Conservation (phyloP, 2,329 filamentous ascomycete genomes). For the Zasmidium angulare region DNA sequence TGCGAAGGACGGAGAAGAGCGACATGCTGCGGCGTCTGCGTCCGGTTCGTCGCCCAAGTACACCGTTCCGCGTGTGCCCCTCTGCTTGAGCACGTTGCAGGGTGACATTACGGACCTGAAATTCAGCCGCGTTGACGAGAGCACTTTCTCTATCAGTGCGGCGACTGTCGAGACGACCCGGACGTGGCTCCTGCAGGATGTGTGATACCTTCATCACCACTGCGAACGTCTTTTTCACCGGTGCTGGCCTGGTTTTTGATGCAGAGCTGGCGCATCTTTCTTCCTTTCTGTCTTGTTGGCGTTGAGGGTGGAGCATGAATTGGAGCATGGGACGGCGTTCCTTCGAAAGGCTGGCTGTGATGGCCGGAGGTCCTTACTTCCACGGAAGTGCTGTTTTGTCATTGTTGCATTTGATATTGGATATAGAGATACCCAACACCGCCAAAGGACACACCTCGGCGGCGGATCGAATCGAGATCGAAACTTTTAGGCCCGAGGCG, state of each 20-base stretch:
- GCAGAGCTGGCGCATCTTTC: neutral
- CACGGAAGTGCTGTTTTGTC: too few species aligned
- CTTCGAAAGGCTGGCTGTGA: neutral
- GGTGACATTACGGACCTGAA: constrained; percentile 28
- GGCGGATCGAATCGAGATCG: too few species aligned
- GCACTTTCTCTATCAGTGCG: constrained; percentile 21
- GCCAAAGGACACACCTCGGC: too few species aligned
- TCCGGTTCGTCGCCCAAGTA: constrained; percentile 9
- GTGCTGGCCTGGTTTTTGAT: neutral
- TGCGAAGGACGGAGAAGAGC: neutral
- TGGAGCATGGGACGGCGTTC: neutral
- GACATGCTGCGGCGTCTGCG: neutral
- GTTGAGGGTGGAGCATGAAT: neutral
- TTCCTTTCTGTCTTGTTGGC: neutral
- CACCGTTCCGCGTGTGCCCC: constrained; percentile 27
- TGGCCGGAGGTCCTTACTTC: too few species aligned
- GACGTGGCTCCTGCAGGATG: constrained; percentile 26
- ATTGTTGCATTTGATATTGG: neutral
- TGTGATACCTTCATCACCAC: constrained; percentile 16
- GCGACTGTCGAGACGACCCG: constrained; percentile 25
- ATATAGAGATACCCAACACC: neutral
- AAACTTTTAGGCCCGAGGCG: neutral
- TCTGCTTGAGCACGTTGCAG: constrained; percentile 29
- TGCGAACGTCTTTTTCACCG: neutral
- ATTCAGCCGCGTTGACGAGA: constrained; percentile 18